phyloP scores from a whole-genome alignment of 176 grass and related monocot species.

The Metroxylon sagu region DNA sequence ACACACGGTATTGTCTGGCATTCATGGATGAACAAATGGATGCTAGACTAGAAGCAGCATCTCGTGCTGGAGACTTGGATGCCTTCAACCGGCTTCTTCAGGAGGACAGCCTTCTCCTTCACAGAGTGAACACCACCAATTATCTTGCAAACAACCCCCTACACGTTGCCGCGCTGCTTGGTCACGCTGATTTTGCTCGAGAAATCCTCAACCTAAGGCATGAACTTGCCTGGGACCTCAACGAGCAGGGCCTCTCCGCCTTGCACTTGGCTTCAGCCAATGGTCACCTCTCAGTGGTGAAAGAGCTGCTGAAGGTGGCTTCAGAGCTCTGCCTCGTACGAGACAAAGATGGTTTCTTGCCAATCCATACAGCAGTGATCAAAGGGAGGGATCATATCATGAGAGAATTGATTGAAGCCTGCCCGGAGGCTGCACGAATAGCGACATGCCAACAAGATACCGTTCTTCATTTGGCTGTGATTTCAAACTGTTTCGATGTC shows the following conservation, averaged over 20 bases:
- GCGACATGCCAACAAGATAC: slow-evolving; percentile 1
- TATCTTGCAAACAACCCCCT: slow-evolving; percentile 4
- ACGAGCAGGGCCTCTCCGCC: slow-evolving; percentile 1
- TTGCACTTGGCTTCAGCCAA: slow-evolving; percentile 11
- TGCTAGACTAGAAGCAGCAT: too few relatives aligned
- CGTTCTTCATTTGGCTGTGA: slow-evolving; percentile 8
- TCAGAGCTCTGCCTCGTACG: slow-evolving; percentile 1
- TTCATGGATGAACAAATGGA: too few relatives aligned
- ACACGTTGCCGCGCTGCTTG: slow-evolving; percentile 5
- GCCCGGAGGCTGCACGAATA: neutral
- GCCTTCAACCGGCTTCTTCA: neutral
- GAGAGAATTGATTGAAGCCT: neutral
- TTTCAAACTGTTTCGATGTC: neutral
- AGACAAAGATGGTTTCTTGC: slow-evolving; percentile 8
- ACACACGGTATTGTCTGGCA: too few relatives aligned
- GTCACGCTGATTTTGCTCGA: slow-evolving; percentile 7
- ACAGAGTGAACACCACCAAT: neutral
- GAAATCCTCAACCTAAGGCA: neutral
- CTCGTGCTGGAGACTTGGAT: too few relatives aligned
- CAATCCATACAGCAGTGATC: slow-evolving; percentile 8
- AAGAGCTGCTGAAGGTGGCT: neutral
- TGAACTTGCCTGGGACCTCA: neutral
- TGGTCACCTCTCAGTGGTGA: slow-evolving; percentile 4
- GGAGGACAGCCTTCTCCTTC: neutral
- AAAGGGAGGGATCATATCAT: neutral